phyloP scores from a whole-genome alignment of 73 alveolate species.

The Uronychia setigera region DNA sequence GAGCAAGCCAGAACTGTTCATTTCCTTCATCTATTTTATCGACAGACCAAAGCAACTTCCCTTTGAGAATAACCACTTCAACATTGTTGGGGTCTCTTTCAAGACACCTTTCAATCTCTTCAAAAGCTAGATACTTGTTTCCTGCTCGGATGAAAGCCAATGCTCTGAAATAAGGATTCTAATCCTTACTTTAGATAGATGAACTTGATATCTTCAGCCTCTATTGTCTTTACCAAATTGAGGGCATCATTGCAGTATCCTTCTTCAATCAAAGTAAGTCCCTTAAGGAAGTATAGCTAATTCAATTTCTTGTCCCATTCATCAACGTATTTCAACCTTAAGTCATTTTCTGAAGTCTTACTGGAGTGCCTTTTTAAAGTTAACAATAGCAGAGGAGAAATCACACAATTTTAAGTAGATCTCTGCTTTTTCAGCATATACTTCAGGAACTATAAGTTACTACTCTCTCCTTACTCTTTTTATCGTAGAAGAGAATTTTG shows the following conservation, averaged over 20 bases:
- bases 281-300: conserved; percentile 65
- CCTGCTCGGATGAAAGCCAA: conserved; percentile 75
- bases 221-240: conserved; percentile 55
- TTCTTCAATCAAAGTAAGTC: conserved; percentile 71
- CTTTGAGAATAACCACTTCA: conserved; percentile 73
- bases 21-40: conserved; percentile 76
- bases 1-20: conserved; percentile 79
- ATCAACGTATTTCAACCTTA: conserved; percentile 38
- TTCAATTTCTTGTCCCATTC: conserved; percentile 64
- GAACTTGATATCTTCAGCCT: conserved; percentile 68
- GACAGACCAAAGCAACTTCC: conserved; percentile 70
- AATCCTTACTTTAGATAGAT: conserved; percentile 47
- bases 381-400: conserved; percentile 71
- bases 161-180: conserved; percentile 45
- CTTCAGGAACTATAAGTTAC: conserved; percentile 56
- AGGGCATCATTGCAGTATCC: conserved; percentile 79
- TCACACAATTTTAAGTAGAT: conserved; percentile 70
- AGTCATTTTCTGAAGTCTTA: background rate
- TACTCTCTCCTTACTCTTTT: conserved; percentile 25
- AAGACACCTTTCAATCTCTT: conserved; percentile 67
- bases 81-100: conserved; percentile 71
- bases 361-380: conserved; percentile 61
- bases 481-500: conserved; percentile 61
- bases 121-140: conserved; percentile 63
- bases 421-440: conserved; percentile 76